phyloP scores from a whole-genome alignment of 345 rosid genomes.

The Citrus mangshanensis region DNA sequence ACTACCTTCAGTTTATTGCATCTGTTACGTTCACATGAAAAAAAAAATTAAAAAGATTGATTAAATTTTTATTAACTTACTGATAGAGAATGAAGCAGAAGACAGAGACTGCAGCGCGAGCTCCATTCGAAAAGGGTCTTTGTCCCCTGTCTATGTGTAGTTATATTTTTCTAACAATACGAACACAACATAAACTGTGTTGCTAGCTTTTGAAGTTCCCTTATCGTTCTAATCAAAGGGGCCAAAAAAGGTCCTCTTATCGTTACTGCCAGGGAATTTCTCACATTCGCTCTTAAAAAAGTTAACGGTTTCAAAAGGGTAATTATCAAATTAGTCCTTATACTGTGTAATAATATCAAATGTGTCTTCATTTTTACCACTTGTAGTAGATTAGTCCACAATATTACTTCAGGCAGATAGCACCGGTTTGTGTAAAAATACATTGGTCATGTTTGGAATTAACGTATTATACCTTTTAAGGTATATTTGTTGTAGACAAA shows the following conservation, averaged over 20 bases:
- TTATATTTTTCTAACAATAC: too few relatives aligned
- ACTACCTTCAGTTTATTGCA: constrained; percentile 1
- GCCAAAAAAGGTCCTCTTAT: not conserved
- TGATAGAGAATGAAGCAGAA: constrained; percentile 21
- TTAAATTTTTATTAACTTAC: constrained; percentile 19
- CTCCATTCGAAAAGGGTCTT: constrained; percentile 26
- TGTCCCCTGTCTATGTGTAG: not conserved
- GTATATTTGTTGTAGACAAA: rapidly evolving
- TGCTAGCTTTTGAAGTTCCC: not conserved
- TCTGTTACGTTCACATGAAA: not conserved
- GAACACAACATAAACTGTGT: not conserved
- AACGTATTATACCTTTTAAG: too few relatives aligned
- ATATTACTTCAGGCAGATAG: too few relatives aligned
- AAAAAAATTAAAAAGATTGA: not conserved
- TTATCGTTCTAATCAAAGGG: too few relatives aligned
- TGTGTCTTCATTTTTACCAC: not conserved
- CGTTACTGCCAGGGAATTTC: not conserved
- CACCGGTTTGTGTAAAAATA: too few relatives aligned
- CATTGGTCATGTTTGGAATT: too few relatives aligned
- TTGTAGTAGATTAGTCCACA: not conserved
- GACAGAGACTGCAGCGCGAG: constrained; percentile 23
- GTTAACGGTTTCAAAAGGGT: not conserved
- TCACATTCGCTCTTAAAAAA: constrained; percentile 5
- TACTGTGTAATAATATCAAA: not conserved
- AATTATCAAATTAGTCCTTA: not conserved